Percentiles rank a stretch among this genome's conserved stretches.
These are phyloP conservation scores for Sclerospora graminicola DNA, from an alignment of 352 stramenopile species.

Conservation along the genomic window DNA sequence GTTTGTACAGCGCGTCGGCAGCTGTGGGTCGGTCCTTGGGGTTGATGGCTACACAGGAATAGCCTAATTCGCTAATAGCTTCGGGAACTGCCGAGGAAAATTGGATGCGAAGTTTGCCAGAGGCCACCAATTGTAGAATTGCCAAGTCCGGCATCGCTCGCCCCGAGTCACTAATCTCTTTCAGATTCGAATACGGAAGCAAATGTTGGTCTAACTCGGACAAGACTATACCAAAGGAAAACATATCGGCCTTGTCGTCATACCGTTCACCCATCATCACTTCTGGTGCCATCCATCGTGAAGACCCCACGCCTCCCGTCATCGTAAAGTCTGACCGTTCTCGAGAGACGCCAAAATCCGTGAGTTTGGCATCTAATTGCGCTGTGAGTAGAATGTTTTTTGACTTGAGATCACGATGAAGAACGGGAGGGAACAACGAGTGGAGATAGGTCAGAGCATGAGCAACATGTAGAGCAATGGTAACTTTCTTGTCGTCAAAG, in stretches of 20 bases:
- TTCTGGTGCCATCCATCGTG: constrained; percentile 31
- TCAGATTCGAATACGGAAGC: constrained; percentile 18
- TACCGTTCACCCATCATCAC: constrained; percentile 31
- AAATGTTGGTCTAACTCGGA: constrained; percentile 23
- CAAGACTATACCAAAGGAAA: constrained; percentile 33
- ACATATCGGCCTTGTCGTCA: constrained; percentile 33
- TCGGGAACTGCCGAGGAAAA: constrained; percentile 29
- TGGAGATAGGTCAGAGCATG: constrained; percentile 37
- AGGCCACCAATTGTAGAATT: constrained; percentile 34
- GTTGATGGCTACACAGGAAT: constrained; percentile 28
- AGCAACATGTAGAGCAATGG: constrained; percentile 26
- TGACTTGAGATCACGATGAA: constrained; percentile 46
- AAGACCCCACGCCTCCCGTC: constrained; percentile 27
- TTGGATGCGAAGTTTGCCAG: constrained; percentile 29
- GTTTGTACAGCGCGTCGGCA: constrained; percentile 25
- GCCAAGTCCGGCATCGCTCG: constrained; percentile 23
- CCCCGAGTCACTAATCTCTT: constrained; percentile 16
- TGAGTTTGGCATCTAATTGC: constrained; percentile 30
- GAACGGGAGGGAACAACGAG: constrained; percentile 20
- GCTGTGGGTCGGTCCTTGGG: constrained; percentile 23
- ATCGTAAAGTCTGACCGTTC: constrained; percentile 20
- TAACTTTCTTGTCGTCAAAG: constrained; percentile 24
- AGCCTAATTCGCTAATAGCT: constrained; percentile 8
- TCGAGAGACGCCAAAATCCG: constrained; percentile 29
- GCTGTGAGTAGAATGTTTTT: constrained; percentile 35